Conservation (phyloP, 139 green algal genomes). For the Deuterostichococcus epilithicus region DNA sequence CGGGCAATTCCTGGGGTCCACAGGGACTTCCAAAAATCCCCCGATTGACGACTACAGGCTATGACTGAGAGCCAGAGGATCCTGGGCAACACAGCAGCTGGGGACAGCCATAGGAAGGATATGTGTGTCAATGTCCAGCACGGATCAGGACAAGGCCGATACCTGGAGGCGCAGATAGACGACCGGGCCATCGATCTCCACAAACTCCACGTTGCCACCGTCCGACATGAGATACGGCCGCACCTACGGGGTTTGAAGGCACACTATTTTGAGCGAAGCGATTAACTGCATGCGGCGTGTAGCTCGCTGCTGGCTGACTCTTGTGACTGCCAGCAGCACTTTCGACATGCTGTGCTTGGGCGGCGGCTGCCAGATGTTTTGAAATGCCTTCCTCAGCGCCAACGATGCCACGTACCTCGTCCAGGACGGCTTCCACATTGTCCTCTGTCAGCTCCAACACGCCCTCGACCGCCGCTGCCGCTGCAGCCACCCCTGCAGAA, state of each 20-base stretch:
- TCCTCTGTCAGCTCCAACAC: conserved; percentile 92
- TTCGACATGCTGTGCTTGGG: too few relatives aligned
- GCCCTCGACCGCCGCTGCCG: conserved; percentile 36
- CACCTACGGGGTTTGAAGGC: conserved; percentile 45
- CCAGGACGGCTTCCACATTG: conserved; percentile 95
- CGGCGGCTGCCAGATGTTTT: background rate
- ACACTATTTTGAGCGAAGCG: background rate
- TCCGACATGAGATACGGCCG: conserved; percentile 96
- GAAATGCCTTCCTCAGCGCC: background rate
- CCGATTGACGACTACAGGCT: too few relatives aligned
- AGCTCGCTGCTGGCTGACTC: background rate
- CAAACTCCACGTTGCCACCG: conserved; percentile 96
- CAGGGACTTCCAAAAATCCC: too few relatives aligned
- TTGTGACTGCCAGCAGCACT: background rate
- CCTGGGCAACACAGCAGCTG: too few relatives aligned
- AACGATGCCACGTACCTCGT: conserved; percentile 71
- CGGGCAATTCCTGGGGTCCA: too few relatives aligned
- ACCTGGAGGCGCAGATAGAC: conserved; percentile 69
- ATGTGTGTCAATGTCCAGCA: too few relatives aligned
- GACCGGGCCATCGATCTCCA: conserved; percentile 94
- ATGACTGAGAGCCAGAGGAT: too few relatives aligned
- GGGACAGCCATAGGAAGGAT: too few relatives aligned
- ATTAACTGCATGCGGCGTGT: background rate
- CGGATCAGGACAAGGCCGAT: too few relatives aligned
- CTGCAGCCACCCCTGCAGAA: background rate